Evolutionary conservation across 106 monocot genomes (phyloP), one percentile per base, ranked within the genome.

Genomic region (Allium cepa): DNA sequence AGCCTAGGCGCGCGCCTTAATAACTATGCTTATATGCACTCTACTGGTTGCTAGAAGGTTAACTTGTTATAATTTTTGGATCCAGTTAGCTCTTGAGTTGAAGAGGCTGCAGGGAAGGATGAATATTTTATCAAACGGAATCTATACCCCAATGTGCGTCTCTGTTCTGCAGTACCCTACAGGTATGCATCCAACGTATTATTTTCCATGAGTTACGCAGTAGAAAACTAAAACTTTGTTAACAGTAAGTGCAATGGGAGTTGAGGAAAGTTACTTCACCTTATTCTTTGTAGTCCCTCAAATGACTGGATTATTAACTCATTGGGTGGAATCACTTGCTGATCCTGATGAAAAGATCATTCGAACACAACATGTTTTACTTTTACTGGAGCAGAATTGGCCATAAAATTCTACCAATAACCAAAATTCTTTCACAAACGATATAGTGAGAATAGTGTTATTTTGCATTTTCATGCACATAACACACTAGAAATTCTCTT

Each of bases 291-390:
- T 86, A 4, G 84, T 97, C 49, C 89, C 97, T 62, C 84, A 92
- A 8, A 97, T 97, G 97, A 88, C 89, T 78, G 97, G 97, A 26
- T 97, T 83, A 46, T 73, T 97, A 51, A 75, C 92, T 56, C 97
- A 97, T 67, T 97, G 97, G 97, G 75, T 84, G 49, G 97, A 97
- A 64, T 97, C 97, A 11, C 85, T 97, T n/a, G 86, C 89, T 84
- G 97, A 92, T 80, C 92, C 97, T 60, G 97, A 97, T 62, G 88
- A 86, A 17, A 97, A 97, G 78, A 97, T 97, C 66, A 92, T 92
- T 80, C 84, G 97, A 64, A 92, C 92, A 12, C 97, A 89, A 63
- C 78, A 97, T 92, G 97, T 97, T 47, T 36, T 22, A 22, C 22
- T 22, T 22, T 22, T 22, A 22, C 22, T 22, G 0, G 22, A 22